Base-by-base conservation (phyloP, 108 stramenopile genomes). In the Nannochloropsis salina region DNA sequence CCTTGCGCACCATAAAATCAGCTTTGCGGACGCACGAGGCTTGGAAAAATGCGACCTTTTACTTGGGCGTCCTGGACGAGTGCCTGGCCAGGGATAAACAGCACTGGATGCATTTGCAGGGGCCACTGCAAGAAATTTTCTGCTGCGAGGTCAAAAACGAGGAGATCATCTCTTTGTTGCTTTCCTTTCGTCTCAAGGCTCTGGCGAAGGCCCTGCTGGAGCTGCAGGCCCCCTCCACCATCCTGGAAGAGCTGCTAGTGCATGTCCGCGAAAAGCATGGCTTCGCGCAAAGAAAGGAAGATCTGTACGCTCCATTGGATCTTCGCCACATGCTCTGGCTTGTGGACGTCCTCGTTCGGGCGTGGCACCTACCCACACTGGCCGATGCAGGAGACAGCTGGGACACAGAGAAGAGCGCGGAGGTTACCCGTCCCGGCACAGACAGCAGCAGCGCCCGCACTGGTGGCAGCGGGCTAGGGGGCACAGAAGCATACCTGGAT, bases 51-150 rank as follows among this genome's bases (percentile, higher is more conserved):
- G 20, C 3, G 61, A n/a, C 20, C 15, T 74, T 74, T 74, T 74
- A 74, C n/a, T 15, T n/a, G 61, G 20, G n/a, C 6, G 61, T 74
- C 20, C 61, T 74, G 5, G 61, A 74, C n/a, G 61, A 74, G 61
- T 74, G 61, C 61, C 20, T 74, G 61, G 61, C 61, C 20, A 74
- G 61, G 61, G 61, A 74, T 74, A 74, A 74, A 74, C 61, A 74
- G 61, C 61, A 74, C n/a, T 74, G 61, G 61, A 6, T 74, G 61
- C 61, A 74, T 74, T n/a, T 74, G 15, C 61, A 74, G 2, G 61
- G 61, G 20, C 61, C 61, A 15, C n/a, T 74, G 61, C n/a, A 15
- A 15, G 61, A 74, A n/a, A 2, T 74, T 6, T n/a, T 74, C n/a
- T n/a, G 61, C n/a, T 74, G 15, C n/a, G 61, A 74, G 61, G n/a